Evolutionary conservation across 208 protist genomes (phyloP), one percentile per base, ranked within the genome.

Genomic region (Strigomonas galati): DNA sequence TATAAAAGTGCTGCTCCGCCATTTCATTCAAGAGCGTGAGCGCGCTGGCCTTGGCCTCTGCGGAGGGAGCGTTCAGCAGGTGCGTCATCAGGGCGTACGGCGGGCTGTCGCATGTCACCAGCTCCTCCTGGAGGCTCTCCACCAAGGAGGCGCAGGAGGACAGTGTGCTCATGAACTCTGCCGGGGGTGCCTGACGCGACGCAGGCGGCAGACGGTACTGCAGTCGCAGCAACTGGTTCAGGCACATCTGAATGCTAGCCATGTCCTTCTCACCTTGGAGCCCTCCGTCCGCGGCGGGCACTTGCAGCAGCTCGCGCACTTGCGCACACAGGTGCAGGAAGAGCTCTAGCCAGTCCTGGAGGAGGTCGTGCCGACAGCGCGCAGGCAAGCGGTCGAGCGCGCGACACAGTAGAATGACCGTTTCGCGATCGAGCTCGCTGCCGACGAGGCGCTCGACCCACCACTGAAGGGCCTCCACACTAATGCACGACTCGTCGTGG

Each of bases 361-460:
- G 71, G 14, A 89, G 69, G n/a, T 71, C 66, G 7, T 51, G 40
- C 1, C 81, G 78, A 5, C 62, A 23, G 15, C 69, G n/a, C 26
- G 58, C 57, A 6, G 82, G 82, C 53, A 93, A 67, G 54, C 55
- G 49, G n/a, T 53, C 67, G 1, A 92, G 52, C 2, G 89, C 71
- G 12, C 59, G 55, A 57, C 74, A 83, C 9, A 94, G 59, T 27
- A 53, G 66, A 23, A 55, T 61, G 12, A 90, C 52, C 14, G 78
- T 82, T 24, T 78, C 65, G 37, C 71, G 68, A 61, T 95, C 89
- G 17, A 92, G 62, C 43, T 75, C 65, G 27, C 80, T 79, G 27
- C 79, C 78, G 19, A 82, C 58, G 5, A 95, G 30, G n/a, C 82
- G 79, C 78, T 93, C 86, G 48, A 84, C 69, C 58, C 92, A 65